Base-by-base conservation (phyloP, 345 rosid genomes). In the Melaleuca quinquenervia region DNA sequence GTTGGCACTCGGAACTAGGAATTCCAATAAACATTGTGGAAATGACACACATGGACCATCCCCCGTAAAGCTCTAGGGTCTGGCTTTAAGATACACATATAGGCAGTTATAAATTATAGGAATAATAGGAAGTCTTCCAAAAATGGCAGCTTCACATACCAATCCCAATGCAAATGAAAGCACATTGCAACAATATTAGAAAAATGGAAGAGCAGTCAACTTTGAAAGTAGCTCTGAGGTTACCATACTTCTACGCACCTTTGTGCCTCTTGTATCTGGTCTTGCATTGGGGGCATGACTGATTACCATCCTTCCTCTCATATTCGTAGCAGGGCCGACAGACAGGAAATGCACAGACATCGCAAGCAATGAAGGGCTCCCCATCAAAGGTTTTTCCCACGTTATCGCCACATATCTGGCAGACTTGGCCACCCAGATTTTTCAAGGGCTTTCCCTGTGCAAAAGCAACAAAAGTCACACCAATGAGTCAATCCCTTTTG, bases 261-360 rank as follows among this genome's bases (percentile, higher is more conserved):
- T 94, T 95, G 89, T 89, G 99, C 86, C 92, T 93, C 93, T 88
- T 94, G 94, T 97, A 97, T 87, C 92, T 90, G 27, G 99, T 94
- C 92, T 97, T 97, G 94, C 99, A 97, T 83, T 95, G 98, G 85
- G 98, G 99, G 89, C 99, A 97, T 16, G 96, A 93, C 88, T 95
- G 96, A 86, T 93, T 97, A 86, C 98, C 99, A 50, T 97, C 94
- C 89, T 95, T 97, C 91, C 99, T 91, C 88, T 96, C 98, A 60
- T 94, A 97, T 87, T 97, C 99, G 64, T 96, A 96, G 91, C 98
- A 97, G 29, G 98, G 95, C 62, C 98, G 90, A 88, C 99, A 96
- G 82, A 96, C 98, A 1, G 99, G 99, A 89, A 94, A 96, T 52
- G 94, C 93, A 91, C 99, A 97, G 50, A 90, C 90, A 89, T 92